These are phyloP conservation scores for Cutaneotrichosporon curvatum DNA, from an alignment of 1,284 basidiomycete species.

Conservation along the genomic window DNA sequence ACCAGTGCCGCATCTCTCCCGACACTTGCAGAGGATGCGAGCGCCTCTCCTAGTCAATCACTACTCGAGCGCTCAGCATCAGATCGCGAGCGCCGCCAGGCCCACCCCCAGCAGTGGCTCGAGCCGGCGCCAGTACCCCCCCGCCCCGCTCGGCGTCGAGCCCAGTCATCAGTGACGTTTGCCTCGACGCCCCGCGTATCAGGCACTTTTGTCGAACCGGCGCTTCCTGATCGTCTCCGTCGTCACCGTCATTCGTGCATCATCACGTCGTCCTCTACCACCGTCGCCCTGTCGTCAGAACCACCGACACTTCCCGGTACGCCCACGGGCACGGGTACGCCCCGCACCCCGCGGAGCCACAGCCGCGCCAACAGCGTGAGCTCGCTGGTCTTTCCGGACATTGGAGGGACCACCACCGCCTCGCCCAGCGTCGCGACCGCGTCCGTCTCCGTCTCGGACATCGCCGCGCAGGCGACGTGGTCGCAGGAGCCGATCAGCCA, in stretches of 20 bases:
- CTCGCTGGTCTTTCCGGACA: not conserved
- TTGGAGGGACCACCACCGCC: not conserved
- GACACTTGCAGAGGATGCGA: slow-evolving; percentile 4
- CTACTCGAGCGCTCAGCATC: no score
- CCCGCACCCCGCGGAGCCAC: not conserved
- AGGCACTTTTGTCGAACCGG: slow-evolving; percentile 3
- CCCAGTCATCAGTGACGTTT: slow-evolving; percentile 6
- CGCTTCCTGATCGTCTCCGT: not conserved
- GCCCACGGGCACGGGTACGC: not conserved
- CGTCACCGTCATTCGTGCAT: slow-evolving; percentile 1
- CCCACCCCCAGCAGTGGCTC: not conserved
- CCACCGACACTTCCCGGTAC: not conserved
- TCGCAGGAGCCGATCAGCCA: slow-evolving; percentile 7
- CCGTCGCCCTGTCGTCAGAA: not conserved
- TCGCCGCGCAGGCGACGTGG: slow-evolving; percentile 13
- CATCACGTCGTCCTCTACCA: not conserved
- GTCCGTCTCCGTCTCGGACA: slow-evolving; percentile 13
- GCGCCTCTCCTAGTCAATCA: no score
- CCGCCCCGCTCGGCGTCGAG: not conserved
- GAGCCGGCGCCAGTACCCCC: not conserved
- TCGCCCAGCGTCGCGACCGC: slow-evolving; percentile 6
- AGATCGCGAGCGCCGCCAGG: no score
- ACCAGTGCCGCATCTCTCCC: slow-evolving; percentile 4
- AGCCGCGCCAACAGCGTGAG: not conserved
- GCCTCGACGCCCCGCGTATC: not conserved